phyloP scores from a whole-genome alignment of 768 basidiomycete genomes.

The Boletellus sp. region DNA sequence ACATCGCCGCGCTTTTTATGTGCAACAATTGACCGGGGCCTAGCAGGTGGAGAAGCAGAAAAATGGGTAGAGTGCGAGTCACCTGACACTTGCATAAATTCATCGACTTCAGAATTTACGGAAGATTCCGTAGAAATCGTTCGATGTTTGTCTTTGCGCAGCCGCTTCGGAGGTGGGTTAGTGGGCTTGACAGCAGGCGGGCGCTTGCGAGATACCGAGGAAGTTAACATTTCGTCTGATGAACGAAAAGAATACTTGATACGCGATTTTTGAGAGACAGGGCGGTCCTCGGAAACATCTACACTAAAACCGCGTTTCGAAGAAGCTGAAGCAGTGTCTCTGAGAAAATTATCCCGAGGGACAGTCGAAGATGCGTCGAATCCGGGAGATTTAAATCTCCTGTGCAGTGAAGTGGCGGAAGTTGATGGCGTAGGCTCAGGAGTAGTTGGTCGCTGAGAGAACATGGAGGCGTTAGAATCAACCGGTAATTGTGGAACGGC shows the following conservation, averaged over 20 bases:
- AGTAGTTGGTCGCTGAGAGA: constrained; percentile 5
- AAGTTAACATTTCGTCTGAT: constrained; percentile 5
- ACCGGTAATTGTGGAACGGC: constrained; percentile 15
- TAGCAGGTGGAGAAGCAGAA: constrained; percentile 16
- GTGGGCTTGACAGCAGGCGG: constrained; percentile 14
- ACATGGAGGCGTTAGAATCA: neutral
- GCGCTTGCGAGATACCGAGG: constrained; percentile 23
- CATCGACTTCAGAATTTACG: constrained; percentile 15
- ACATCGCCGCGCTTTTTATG: constrained; percentile 31
- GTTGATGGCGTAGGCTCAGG: constrained; percentile 2
- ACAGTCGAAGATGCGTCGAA: neutral
- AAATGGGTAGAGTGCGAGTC: constrained; percentile 8
- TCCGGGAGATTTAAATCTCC: neutral
- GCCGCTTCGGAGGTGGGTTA: constrained; percentile 17
- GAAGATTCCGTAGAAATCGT: constrained; percentile 17
- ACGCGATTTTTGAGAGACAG: constrained; percentile 5
- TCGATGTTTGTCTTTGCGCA: constrained; percentile 30
- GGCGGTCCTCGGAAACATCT: constrained; percentile 9
- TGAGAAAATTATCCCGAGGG: constrained; percentile 2
- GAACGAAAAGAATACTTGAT: neutral
- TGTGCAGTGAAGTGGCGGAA: neutral
- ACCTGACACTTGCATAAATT: constrained; percentile 8
- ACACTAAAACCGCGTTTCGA: constrained; percentile 2
- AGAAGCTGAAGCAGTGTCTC: constrained; percentile 1
- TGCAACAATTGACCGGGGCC: constrained; percentile 9